phyloP scores from a whole-genome alignment of 306 rosid species.

The Castanea sativa region DNA sequence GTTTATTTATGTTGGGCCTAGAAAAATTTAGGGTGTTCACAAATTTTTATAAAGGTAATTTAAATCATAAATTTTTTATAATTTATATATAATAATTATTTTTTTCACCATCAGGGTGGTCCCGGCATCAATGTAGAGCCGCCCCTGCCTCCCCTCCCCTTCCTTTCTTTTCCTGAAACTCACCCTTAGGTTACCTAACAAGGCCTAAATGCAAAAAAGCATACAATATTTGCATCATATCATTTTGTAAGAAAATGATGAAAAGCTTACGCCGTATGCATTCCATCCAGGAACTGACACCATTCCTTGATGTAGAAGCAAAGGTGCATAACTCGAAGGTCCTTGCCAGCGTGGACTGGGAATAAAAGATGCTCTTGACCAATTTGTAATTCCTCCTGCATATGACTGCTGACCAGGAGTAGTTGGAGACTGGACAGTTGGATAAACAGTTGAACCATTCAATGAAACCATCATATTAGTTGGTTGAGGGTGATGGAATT shows the following conservation, averaged over 20 bases:
- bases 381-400: conserved; percentile 76
- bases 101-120: no score
- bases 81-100: no score
- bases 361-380: conserved; percentile 91
- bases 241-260: conserved; percentile 18
- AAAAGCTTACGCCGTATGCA: conserved; percentile 73
- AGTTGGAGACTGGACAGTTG: conserved; percentile 84
- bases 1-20: no score
- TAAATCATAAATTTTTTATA: no score
- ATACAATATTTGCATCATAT: neutral
- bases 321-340: conserved; percentile 83
- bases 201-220: neutral
- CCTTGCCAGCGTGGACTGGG: conserved; percentile 99
- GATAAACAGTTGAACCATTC: conserved; percentile 81
- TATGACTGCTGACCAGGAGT: conserved; percentile 89
- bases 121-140: no score
- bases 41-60: no score
- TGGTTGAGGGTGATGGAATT: conserved; percentile 96
- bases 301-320: conserved; percentile 90
- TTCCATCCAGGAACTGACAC: conserved; percentile 94
- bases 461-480: conserved; percentile 86
- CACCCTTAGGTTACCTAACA: neutral
- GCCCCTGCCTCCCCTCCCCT: no score
- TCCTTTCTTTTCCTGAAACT: neutral
- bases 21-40: no score